Evolutionary conservation across 2,329 filamentous ascomycete genomes (phyloP).

Genomic region (Botrytis tulipae): DNA sequence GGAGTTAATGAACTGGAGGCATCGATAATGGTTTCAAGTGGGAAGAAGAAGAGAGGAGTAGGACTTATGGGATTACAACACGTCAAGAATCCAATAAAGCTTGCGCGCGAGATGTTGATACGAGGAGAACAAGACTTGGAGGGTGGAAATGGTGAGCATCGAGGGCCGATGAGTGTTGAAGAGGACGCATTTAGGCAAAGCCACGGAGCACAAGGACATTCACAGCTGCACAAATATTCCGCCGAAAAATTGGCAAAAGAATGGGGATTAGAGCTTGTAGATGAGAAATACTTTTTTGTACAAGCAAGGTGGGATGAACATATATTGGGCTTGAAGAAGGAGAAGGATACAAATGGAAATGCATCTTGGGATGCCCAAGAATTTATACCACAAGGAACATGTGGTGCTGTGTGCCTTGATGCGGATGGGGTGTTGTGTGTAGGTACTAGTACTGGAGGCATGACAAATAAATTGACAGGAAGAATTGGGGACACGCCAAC

Average conservation of each 20-base stretch:
- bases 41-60: slow-evolving; percentile 71
- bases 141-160: slow-evolving; percentile 41
- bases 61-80: slow-evolving; percentile 70
- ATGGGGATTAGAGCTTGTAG: slow-evolving; percentile 70
- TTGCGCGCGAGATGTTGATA: slow-evolving; percentile 70
- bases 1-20: slow-evolving; percentile 85
- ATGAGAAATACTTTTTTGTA: slow-evolving; percentile 73
- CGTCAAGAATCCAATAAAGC: slow-evolving; percentile 76
- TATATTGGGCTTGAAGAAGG: slow-evolving; percentile 52
- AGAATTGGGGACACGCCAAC: slow-evolving; percentile 84
- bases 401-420: slow-evolving; percentile 80
- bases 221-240: slow-evolving; percentile 63
- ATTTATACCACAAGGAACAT: slow-evolving; percentile 80
- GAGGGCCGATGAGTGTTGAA: slow-evolving; percentile 32
- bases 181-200: background rate
- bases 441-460: slow-evolving; percentile 69
- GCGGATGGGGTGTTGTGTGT: slow-evolving; percentile 68
- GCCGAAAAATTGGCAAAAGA: slow-evolving; percentile 65
- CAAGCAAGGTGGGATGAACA: slow-evolving; percentile 78
- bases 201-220: slow-evolving; percentile 61
- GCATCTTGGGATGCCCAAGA: slow-evolving; percentile 59
- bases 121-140: slow-evolving; percentile 61
- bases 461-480: slow-evolving; percentile 87
- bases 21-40: slow-evolving; percentile 78
- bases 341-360: slow-evolving; percentile 44